These are phyloP conservation scores for Niveomyces coronatus DNA, from an alignment of 2,329 filamentous ascomycete species.

Conservation along the genomic window DNA sequence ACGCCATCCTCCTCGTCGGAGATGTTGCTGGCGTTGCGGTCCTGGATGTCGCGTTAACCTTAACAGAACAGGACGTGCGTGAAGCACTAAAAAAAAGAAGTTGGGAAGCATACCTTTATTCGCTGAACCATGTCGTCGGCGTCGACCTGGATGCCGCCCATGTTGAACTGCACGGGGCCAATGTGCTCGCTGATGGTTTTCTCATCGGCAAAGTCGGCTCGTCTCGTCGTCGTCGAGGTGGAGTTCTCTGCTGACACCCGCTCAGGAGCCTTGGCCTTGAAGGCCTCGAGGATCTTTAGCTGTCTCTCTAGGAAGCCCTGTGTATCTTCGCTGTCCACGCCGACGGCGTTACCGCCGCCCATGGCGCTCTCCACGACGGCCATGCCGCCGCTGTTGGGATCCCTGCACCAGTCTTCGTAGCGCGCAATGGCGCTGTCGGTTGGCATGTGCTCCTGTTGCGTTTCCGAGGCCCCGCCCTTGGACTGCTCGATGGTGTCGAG, in stretches of 20 bases:
- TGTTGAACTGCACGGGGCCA: slow-evolving; percentile 93
- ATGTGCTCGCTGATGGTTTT: slow-evolving; percentile 66
- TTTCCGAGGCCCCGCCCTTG: slow-evolving; percentile 14
- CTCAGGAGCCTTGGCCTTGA: slow-evolving; percentile 45
- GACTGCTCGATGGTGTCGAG: slow-evolving; percentile 15
- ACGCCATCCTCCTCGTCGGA: slow-evolving; percentile 33
- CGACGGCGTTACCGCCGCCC: slow-evolving; percentile 24
- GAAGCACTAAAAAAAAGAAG: too few species aligned
- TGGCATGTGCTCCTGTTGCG: slow-evolving; percentile 14
- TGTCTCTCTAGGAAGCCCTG: slow-evolving; percentile 71
- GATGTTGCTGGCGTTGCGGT: slow-evolving; percentile 44
- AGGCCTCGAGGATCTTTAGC: slow-evolving; percentile 60
- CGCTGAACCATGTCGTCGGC: slow-evolving; percentile 87
- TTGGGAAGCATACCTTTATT: slow-evolving; percentile 59
- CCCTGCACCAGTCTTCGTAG: slow-evolving; percentile 71
- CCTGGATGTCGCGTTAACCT: slow-evolving; percentile 25
- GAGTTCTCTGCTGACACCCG: slow-evolving; percentile 22
- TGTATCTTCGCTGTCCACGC: slow-evolving; percentile 44
- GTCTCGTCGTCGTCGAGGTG: slow-evolving; percentile 15
- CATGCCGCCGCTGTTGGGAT: slow-evolving; percentile 54
- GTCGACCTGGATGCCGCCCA: slow-evolving; percentile 89
- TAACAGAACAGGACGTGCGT: too few species aligned
- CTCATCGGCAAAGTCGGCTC: slow-evolving; percentile 27
- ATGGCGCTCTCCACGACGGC: slow-evolving; percentile 30
- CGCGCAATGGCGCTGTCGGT: slow-evolving; percentile 50